Evolutionary conservation across 768 basidiomycete species (phyloP), one percentile per base, ranked within the genome.

Genomic region (Boletus insuetus): DNA sequence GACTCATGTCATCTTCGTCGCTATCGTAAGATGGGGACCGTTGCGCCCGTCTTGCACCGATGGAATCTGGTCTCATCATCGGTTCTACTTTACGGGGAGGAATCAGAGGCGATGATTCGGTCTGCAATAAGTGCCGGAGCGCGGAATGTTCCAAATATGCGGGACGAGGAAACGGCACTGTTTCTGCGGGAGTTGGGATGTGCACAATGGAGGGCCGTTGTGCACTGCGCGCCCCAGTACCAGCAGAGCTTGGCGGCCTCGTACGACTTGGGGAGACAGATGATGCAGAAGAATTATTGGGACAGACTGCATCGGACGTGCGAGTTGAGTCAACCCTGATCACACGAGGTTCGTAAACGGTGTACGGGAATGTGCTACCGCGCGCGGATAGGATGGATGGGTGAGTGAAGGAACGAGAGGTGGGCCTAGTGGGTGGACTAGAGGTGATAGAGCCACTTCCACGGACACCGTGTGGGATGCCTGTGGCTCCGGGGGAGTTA

Each of bases 141-240:
- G 87, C 81, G 3, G 89, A 89, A 68, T 89, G 79, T 41, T 89
- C 87, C 51, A 93, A 79, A 69, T 93, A 93, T 1, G 83, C 72
- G 1, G 91, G 91, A 19, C 84, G 82, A 45, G 82, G 74, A 69
- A 86, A 92, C 35, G 74, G 65, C 26, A 60, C 69, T 44, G 64
- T 66, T 55, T 69, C 69, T 53, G 56, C 64, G 64, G 57, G 69
- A 58, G 55, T 47, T 55, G 64, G 67, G 59, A 66, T 60, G 57
- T 73, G 74, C 8, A 60, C 46, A 24, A 68, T 62, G 42, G 69
- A 61, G 12, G 72, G 53, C 38, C 64, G 59, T 41, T 64, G 66
- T 12, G 56, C 47, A 34, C 58, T 69, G 32, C 48, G 65, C 24
- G 64, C 54, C 51, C 60, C 64, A 29, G 58, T 53, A 44, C 74